Base-by-base conservation (phyloP, 2,329 filamentous ascomycete species). In the Zymoseptoria brevis region DNA sequence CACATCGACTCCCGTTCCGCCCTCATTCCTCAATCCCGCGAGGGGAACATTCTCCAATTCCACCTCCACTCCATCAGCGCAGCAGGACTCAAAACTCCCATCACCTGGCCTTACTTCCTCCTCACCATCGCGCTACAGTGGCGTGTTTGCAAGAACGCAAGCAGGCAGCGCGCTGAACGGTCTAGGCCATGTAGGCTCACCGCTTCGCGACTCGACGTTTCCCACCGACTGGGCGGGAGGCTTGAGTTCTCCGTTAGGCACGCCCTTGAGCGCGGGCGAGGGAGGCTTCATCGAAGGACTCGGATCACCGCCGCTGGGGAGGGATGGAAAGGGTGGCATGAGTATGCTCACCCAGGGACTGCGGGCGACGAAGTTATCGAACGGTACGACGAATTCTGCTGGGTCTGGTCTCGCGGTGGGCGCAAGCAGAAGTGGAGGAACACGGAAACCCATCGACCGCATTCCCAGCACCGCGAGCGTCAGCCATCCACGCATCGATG, bases 101-200 rank as follows among this genome's bases (percentile, higher is more conserved):
- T 41, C 35, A 5, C 35, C 35, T 41, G 35, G 35, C 16, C 35
- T 41, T 3, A 41, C 35, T 19, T 80, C 79, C 4, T 81, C 81
- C 5, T 86, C 83, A 56, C 84, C 84, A 0, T 86, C 83, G 21
- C 79, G 85, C 7, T 88, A 86, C 70, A 80, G 80, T 64, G 81
- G 79, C 54, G 75, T 81, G 65, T 87, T 81, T 75, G 80, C 80
- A 62, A 4, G 35, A 4, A 41, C 35, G 16, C 35, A 41, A 16
- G 61, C 64, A 30, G 62, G 64, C 69, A 69, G 75, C 68, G 56
- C 70, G 59, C 53, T 62, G 51, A 54, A 66, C 50, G 59, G 78
- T 77, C 19, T 79, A 57, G 82, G 83, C 51, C 83, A 85, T 67
- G 80, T 87, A 51, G 85, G 85, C 45, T 87, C 85, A 2, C 85